phyloP scores from a whole-genome alignment of 805 yeast species.

The Wickerhamiella australiensis region DNA sequence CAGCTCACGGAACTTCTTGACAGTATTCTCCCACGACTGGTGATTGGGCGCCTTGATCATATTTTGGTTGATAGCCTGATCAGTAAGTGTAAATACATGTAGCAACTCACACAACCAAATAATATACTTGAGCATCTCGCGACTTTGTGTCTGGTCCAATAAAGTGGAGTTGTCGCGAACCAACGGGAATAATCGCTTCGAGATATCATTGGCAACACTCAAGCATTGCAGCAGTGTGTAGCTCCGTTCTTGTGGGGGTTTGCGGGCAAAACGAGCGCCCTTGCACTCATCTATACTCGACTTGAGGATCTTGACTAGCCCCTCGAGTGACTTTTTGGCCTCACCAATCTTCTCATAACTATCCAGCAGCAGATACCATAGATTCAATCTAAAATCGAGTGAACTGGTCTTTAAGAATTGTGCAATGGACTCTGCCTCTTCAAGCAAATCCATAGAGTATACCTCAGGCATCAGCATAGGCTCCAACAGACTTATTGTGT shows the following conservation, averaged over 20 bases:
- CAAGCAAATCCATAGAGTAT: slow-evolving; percentile 15
- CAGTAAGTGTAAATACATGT: slow-evolving; percentile 28
- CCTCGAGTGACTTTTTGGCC: slow-evolving; percentile 40
- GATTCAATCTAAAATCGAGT: slow-evolving; percentile 49
- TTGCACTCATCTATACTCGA: slow-evolving; percentile 34
- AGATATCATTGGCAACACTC: slow-evolving; percentile 43
- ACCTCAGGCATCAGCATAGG: slow-evolving; percentile 28
- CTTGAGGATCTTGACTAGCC: slow-evolving; percentile 32
- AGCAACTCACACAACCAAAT: slow-evolving; percentile 27
- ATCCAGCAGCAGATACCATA: slow-evolving; percentile 64
- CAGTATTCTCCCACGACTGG: slow-evolving; percentile 26
- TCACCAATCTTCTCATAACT: slow-evolving; percentile 36
- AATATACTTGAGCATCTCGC: slow-evolving; percentile 15
- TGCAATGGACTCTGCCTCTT: slow-evolving; percentile 41
- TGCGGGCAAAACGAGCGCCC: slow-evolving; percentile 20
- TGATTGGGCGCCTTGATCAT: slow-evolving; percentile 25
- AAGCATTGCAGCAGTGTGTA: slow-evolving; percentile 38
- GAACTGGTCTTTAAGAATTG: slow-evolving; percentile 53
- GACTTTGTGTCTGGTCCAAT: background rate
- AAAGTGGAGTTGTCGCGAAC: slow-evolving; percentile 17
- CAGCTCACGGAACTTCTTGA: slow-evolving; percentile 25
- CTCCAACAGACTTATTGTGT: slow-evolving; percentile 22
- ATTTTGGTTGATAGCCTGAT: slow-evolving; percentile 28
- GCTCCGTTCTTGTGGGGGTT: slow-evolving; percentile 30
- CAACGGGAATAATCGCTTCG: slow-evolving; percentile 25